Evolutionary conservation across 2,329 filamentous ascomycete genomes (phyloP), one percentile per base, ranked within the genome.

Genomic region (Macrophomina tecta): DNA sequence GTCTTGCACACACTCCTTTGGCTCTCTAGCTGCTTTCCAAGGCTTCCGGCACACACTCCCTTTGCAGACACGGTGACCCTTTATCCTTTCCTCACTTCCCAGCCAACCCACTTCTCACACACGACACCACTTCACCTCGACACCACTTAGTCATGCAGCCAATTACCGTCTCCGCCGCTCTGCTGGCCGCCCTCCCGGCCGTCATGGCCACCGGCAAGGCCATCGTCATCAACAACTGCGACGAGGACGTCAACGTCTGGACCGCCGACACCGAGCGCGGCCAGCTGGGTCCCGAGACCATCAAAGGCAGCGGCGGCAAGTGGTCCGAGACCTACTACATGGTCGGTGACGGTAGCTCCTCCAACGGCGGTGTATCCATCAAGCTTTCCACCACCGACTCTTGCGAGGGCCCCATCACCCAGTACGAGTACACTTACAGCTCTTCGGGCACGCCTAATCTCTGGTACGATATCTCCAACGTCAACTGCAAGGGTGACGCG

Each of bases 11-110:
- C 73, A 69, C 72, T 76, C 76, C 66, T 77, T 71, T 76, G 71
- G 76, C 75, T 77, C 76, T 74, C 75, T 73, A 77, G 72, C 77
- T 79, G 77, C 77, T 78, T 76, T 78, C 77, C 77, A 78, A 69
- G 78, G 76, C 74, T 76, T 73, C 76, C 75, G 71, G 75, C 75
- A 73, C 68, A 74, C 77, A 71, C 69, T 78, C 77, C 36, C 76
- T 79, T 42, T 18, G 14, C 38, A 61, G 53, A 51, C 55, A n/a
- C 46, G 34, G 28, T 36, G 28, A 34, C 12, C 11, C 28, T 30
- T 55, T 40, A 14, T 53, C n/a, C 51, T 48, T 12, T 18, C 14
- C n/a, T 23, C 23, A 23, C 23, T 30, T 55, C 36, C n/a, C 6
- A 64, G 12, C 36, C 46, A 9, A n/a, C 11, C 42, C 11, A 16